Evolutionary conservation across 805 yeast species (phyloP), one percentile per base, ranked within the genome.

Genomic region (Dipodascus albidus): DNA sequence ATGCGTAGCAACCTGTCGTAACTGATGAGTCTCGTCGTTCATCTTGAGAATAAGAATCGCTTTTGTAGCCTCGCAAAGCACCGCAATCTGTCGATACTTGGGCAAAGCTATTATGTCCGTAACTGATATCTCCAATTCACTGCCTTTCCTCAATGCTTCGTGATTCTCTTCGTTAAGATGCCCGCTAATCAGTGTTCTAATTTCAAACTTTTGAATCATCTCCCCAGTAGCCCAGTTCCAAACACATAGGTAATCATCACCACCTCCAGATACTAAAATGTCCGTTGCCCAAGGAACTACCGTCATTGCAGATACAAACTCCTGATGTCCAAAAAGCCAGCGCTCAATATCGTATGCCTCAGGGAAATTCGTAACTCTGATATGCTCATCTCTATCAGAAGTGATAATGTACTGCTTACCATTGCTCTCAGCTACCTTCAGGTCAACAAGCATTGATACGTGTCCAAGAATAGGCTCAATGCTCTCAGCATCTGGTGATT

Each of bases 321-420:
- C 85, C 48, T 74, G 73, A 66, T 91, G 97, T 2, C 96, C 97
- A 66, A 87, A 87, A 52, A 90, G 73, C 81, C 87, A 89, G 61
- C 81, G 78, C 57, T 88, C 85, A 52, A 95, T 82, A 23, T 89
- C 79, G 60, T 74, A 87, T 2, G 90, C 73, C 57, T 82, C 76
- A 1, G 97, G 98, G 62, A 77, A 88, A 58, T 80, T 77, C 1
- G 96, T 79, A 17, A 93, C 75, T 65, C 95, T 78, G 57, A 93
- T 85, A 67, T 95, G 99, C 68, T 93, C 99, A 68, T 93, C 99
- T 69, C 99, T 78, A 70, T 93, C 99, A 41, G 90, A 81, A 1
- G 95, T 82, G 53, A 91, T 74, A 15, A 90, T 66, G 55, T 69
- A 84, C 48, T 67, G 70, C 57, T 74, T 73, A 55, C 77, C 76